These are phyloP conservation scores for Coprinellus aureogranulatus DNA, from an alignment of 768 basidiomycete species.

Conservation along the genomic window DNA sequence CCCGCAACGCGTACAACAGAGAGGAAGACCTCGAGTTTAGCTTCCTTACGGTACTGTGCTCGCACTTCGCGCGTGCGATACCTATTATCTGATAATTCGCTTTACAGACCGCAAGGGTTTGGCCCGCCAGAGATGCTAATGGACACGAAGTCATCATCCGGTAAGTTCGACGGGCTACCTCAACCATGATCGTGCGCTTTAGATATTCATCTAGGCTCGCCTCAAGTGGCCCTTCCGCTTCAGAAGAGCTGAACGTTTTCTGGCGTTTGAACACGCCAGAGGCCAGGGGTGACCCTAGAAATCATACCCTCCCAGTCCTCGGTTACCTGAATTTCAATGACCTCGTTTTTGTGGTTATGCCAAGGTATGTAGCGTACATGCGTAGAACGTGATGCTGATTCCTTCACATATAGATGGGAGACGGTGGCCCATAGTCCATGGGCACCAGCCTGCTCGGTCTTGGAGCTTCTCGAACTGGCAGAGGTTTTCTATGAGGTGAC, in stretches of 20 bases:
- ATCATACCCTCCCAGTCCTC: conserved; percentile 14
- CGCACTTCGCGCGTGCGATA: not conserved
- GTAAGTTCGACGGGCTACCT: conserved; percentile 1
- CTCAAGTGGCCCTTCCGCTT: not conserved
- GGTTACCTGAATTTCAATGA: conserved; percentile 11
- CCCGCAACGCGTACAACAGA: not conserved
- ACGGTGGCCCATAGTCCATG: not conserved
- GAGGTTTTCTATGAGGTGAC: no score
- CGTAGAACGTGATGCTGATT: not conserved
- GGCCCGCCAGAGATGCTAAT: conserved; percentile 10
- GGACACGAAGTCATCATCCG: conserved; percentile 15
- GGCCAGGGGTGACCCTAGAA: conserved; percentile 8
- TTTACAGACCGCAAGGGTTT: conserved; percentile 2
- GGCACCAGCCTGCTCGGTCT: not conserved
- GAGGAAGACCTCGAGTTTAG: not conserved
- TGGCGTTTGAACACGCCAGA: conserved; percentile 1
- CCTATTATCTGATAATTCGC: no score
- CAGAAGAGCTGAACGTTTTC: not conserved
- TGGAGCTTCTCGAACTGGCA: not conserved
- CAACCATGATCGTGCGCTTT: no score
- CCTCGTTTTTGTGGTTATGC: conserved; percentile 15
- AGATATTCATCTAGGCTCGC: not conserved
- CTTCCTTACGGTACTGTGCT: not conserved
- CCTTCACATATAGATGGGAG: not conserved
- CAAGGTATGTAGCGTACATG: conserved; percentile 1